These are phyloP conservation scores for Syncephalastrum contaminatum DNA, from an alignment of 371 early-diverging fungal species.

Conservation along the genomic window DNA sequence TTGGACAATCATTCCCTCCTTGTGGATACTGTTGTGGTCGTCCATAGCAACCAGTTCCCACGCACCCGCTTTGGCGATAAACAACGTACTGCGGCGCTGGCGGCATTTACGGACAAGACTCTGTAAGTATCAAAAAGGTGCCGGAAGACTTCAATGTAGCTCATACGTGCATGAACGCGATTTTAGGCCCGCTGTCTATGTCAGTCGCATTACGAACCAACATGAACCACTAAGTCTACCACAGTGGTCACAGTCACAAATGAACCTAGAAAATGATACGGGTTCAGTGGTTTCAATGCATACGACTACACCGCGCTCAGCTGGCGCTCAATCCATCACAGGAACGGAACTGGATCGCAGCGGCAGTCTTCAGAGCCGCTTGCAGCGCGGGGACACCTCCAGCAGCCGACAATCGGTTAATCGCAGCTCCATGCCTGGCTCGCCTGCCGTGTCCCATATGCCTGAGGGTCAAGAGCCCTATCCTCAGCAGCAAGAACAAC, in stretches of 20 bases:
- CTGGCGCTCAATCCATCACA: constrained; percentile 13
- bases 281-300: constrained; percentile 18
- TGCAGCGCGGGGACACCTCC: constrained; percentile 14
- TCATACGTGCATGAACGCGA: neutral
- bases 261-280: constrained; percentile 25
- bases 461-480: too few species aligned
- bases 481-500: too few species aligned
- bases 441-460: constrained; percentile 11
- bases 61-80: constrained; percentile 62
- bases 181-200: constrained; percentile 31
- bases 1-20: constrained; percentile 75
- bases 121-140: constrained; percentile 20
- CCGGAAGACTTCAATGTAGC: neutral
- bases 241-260: constrained; percentile 36
- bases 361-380: constrained; percentile 12
- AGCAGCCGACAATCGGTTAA: constrained; percentile 11
- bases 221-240: constrained; percentile 31
- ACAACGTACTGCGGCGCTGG: constrained; percentile 49
- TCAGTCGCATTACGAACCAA: constrained; percentile 44
- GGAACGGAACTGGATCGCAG: constrained; percentile 14
- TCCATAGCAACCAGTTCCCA: constrained; percentile 61
- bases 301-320: constrained; percentile 6
- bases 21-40: constrained; percentile 70
- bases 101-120: constrained; percentile 28
- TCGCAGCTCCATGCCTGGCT: constrained; percentile 5